Percentiles rank a stretch among this genome's conserved stretches.
Conservation (phyloP, 164 flowering plant genomes). For the Stephania cephalantha region DNA sequence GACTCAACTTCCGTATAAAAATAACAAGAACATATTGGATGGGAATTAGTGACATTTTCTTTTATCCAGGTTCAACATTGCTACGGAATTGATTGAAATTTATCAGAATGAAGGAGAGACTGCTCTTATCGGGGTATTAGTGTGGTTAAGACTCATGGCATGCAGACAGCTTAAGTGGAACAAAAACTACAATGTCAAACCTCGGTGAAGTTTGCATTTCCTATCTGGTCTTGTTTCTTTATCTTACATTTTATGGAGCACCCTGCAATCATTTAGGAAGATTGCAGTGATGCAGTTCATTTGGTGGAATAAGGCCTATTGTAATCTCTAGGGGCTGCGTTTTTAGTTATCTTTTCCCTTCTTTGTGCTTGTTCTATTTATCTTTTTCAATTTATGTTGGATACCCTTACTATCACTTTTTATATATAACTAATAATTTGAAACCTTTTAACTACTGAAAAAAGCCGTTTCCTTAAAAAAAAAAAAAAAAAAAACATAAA, state of each 20-base stretch:
- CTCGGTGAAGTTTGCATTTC: conserved; percentile 16
- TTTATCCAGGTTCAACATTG: conserved; percentile 24
- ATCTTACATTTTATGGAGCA: background rate
- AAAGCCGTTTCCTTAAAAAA: too few species aligned
- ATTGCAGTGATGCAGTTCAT: too few species aligned
- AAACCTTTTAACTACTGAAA: too few species aligned
- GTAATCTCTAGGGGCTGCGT: too few species aligned
- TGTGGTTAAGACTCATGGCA: conserved; percentile 30
- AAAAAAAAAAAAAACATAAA: too few species aligned
- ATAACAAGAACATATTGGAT: background rate
- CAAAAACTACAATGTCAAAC: conserved; percentile 28
- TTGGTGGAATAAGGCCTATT: too few species aligned
- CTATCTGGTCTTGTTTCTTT: background rate
- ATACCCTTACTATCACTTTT: too few species aligned
- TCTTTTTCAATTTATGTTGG: too few species aligned
- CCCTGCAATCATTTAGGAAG: too few species aligned
- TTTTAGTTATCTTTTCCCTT: too few species aligned
- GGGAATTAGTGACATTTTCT: background rate
- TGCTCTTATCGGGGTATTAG: conserved; percentile 26
- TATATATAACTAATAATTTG: too few species aligned
- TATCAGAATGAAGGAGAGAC: conserved; percentile 23
- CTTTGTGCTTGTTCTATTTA: too few species aligned
- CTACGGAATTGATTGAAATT: conserved; percentile 24
- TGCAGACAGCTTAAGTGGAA: conserved; percentile 30
- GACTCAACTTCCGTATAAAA: background rate